Percentiles rank a stretch among this genome's conserved stretches.
phyloP scores from a whole-genome alignment of 352 stramenopile genomes.

The Discostella stelligera region DNA sequence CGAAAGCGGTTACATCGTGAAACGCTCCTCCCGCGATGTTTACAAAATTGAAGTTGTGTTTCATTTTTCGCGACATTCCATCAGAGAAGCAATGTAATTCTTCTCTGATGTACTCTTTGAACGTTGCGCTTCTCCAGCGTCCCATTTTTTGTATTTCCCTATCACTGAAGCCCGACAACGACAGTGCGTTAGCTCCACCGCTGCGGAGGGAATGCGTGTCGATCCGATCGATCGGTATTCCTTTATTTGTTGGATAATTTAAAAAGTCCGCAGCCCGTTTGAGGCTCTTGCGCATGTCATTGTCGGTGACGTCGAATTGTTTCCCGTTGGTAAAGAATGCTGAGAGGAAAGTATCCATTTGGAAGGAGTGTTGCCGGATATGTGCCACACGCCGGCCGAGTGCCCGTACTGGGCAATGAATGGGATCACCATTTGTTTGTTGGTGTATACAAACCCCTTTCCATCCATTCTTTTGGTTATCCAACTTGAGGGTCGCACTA shows the following conservation, averaged over 20 bases:
- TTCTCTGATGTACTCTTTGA: neutral
- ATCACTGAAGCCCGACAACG: slow-evolving; percentile 17
- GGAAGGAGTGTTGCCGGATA: neutral
- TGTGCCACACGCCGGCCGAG: neutral
- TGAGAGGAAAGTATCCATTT: neutral
- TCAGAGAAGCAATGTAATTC: neutral
- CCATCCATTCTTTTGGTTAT: slow-evolving; percentile 15
- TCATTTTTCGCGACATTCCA: neutral
- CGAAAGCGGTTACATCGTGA: no score
- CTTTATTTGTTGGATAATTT: slow-evolving; percentile 22
- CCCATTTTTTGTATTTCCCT: slow-evolving; percentile 38
- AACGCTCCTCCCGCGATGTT: slow-evolving; percentile 4
- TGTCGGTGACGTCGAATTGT: neutral
- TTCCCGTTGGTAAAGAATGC: slow-evolving; percentile 6
- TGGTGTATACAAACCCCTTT: slow-evolving; percentile 12
- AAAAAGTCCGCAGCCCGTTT: slow-evolving; percentile 15
- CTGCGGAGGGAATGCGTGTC: slow-evolving; percentile 25
- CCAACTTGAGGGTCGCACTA: slow-evolving; percentile 9
- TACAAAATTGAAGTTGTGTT: slow-evolving; percentile 30
- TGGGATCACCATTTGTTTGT: slow-evolving; percentile 14
- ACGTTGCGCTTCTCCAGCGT: neutral
- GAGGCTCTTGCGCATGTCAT: neutral
- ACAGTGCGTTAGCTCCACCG: slow-evolving; percentile 23
- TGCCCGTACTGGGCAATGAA: slow-evolving; percentile 12
- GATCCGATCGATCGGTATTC: slow-evolving; percentile 24